Base-by-base conservation (phyloP, 2,329 filamentous ascomycete species). In the Aspergillus pseudotamarii region DNA sequence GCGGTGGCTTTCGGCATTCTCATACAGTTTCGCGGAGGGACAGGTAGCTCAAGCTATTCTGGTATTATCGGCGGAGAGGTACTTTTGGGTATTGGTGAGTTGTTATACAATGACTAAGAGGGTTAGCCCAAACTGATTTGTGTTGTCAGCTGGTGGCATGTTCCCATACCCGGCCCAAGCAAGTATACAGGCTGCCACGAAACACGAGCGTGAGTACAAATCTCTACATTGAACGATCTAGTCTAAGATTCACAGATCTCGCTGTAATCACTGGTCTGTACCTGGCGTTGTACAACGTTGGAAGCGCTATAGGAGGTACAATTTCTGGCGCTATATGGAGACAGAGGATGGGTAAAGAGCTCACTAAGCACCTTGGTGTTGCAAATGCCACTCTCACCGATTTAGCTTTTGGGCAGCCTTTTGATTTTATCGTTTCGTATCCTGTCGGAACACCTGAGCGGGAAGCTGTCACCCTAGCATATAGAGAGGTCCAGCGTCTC, bases 1-100 rank as follows among this genome's bases (percentile, higher is more conserved):
- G 80, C 88, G 69, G 85, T 88, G n/a, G 87, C 88, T 0, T 90
- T 89, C 66, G 88, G 88, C 11, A 80, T 90, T 1, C 79, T 90
- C 21, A 89, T 90, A 70, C 81, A 82, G 67, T 90, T 81, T 79
- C 86, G 88, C n/a, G 87, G 87, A 41, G 82, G 83, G 6, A 70
- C 79, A 0, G 77, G 73, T 1, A 41, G 68, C 0, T 73, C 79
- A 11, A 80, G 77, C 64, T 79, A 85, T 61, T 80, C 83, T 1
- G 88, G 88, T 32, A 80, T 90, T 60, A 86, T 90, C 62, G 88
- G 84, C 19, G 87, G 84, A 2, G 86, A 90, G 72, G 79, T 89
- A 9, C 76, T 90, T 6, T 81, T 90, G 1, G 88, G 88, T 67
- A 80, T 89, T 58, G 86, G 75, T 77, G 67, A 55, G 73, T 55